Evolutionary conservation across 495 filamentous ascomycete species (phyloP), one percentile per base, ranked within the genome.

Genomic region (Arthonia radiata): DNA sequence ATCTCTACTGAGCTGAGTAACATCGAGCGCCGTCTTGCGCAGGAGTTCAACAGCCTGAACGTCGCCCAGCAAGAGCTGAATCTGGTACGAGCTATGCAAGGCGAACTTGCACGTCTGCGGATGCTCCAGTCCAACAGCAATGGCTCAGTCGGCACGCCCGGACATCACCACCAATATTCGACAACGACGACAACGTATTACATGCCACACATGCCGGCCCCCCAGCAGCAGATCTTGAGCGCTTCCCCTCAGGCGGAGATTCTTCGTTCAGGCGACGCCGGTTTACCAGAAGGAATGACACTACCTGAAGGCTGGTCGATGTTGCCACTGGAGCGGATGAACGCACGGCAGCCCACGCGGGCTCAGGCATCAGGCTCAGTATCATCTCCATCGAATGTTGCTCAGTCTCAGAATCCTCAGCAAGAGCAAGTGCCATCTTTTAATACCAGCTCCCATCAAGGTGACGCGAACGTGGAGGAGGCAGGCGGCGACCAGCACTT

Each of bases 301-400:
- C 61, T 89, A 16, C 78, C 78, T 2, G 53, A 59, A 22, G 77
- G 77, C 4, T 89, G 77, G 77, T 68, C 64, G 13, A 42, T 89
- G 15, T 48, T 10, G 30, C 30, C 19, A 7, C 11, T 22, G 11
- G 7, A 22, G 11, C 6, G 19, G 19, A 22, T 7, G 6, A 22
- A 11, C 19, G 6, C 19, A 22, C 19, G 11, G 11, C 7, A 22
- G 6, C 19, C 19, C 19, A 7, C 9, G 41, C 40, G 1, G 7
- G n/a, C 18, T 39, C 32, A 12, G 28, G 39, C n/a, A 39, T 39
- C n/a, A n/a, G n/a, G n/a, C n/a, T n/a, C n/a, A n/a, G n/a, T n/a
- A n/a, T n/a, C n/a, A n/a, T n/a, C n/a, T n/a, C n/a, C n/a, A n/a
- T n/a, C n/a, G n/a, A n/a, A n/a, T n/a, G n/a, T n/a, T n/a, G n/a